phyloP scores from a whole-genome alignment of 345 rosid genomes.

The Lepidium sativum region DNA sequence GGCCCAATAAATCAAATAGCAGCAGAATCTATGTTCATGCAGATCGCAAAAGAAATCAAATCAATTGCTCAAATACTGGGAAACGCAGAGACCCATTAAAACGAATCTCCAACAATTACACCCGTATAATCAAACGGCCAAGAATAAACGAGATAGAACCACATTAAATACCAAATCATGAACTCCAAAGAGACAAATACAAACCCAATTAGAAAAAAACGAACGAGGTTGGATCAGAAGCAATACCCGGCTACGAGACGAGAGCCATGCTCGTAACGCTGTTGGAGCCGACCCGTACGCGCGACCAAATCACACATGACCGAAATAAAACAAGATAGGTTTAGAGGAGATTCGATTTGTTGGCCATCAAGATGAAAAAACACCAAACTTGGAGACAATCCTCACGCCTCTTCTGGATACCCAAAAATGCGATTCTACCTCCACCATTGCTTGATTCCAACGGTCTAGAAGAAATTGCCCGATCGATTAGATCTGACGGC shows the following conservation, averaged over 20 bases:
- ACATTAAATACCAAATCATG: neutral
- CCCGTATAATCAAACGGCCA: neutral
- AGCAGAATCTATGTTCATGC: neutral
- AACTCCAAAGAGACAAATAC: neutral
- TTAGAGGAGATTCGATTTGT: constrained; percentile 10
- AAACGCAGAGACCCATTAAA: neutral
- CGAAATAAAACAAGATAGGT: neutral
- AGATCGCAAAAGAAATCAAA: neutral
- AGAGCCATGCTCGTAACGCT: constrained; percentile 78
- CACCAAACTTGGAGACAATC: constrained; percentile 13
- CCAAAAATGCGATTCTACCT: constrained; percentile 23
- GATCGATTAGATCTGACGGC: constrained; percentile 32
- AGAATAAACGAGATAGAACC: neutral
- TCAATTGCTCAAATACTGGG: neutral
- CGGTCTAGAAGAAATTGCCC: constrained; percentile 22
- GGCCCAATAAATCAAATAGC: neutral
- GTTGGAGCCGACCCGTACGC: constrained; percentile 98
- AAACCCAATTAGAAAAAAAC: neutral
- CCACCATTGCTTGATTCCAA: constrained; percentile 30
- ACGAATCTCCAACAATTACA: neutral
- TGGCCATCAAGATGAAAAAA: constrained; percentile 15
- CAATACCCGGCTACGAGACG: constrained; percentile 95
- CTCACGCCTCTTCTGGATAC: constrained; percentile 26
- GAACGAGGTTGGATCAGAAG: neutral
- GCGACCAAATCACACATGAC: constrained; percentile 89